Base-by-base conservation (phyloP, 2,329 filamentous ascomycete species). In the Beauveria scarabaeidicola region DNA sequence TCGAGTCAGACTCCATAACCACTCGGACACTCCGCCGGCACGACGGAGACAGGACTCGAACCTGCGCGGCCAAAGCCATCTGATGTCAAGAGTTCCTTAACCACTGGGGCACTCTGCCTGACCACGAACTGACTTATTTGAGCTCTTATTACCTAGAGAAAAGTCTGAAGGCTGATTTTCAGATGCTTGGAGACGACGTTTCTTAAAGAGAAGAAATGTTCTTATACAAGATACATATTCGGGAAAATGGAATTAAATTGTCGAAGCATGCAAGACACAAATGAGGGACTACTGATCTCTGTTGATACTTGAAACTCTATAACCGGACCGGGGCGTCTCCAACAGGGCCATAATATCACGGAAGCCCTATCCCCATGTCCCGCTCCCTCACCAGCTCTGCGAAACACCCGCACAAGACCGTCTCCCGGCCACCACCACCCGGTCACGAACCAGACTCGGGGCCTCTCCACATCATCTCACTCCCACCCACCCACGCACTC, bases 31-130 rank as follows among this genome's bases (percentile, higher is more conserved):
- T 55, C 52, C 27, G 52, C 52, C 52, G 2, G 1, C 5, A 48
- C 54, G 54, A 57, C 54, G 23, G 54, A 57, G 54, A 50, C 54
- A 57, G 54, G 54, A 57, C 10, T 57, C 54, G 54, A 57, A 57
- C 54, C 54, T 57, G 44, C 54, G 54, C 29, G 44, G 19, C 9
- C 54, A 10, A 57, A 57, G 15, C 19, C 44, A 57, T 50, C 27
- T 8, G 27, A 57, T 57, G 19, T 48, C 44, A 10, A 5, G 32
- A 19, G 15, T 50, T 23, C 44, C 43, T 15, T 29, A 9, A 25
- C 54, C 54, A 46, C 44, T 58, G 10, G 29, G 54, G 54, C 44
- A 48, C 54, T 50, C 54, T 58, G 44, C 21, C 19, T 58, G 23
- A 40, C 27, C 5, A 13, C 10, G 36, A 17, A 46, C 7, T 27